phyloP scores from a whole-genome alignment of 768 basidiomycete species.

The Lactarius quietus region DNA sequence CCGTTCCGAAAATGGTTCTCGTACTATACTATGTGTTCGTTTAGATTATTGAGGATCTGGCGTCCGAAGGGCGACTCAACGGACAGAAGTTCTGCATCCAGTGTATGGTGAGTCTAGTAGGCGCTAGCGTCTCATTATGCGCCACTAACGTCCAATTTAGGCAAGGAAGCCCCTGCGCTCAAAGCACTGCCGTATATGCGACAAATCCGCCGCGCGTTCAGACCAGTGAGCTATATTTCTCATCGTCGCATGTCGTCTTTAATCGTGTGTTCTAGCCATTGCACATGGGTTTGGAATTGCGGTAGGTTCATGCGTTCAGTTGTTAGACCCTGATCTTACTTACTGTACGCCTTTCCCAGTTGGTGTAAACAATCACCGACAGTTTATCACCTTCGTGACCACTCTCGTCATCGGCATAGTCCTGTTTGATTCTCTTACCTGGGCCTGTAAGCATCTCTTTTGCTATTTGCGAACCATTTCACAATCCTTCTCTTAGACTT shows the following conservation, averaged over 20 bases:
- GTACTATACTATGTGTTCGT: not conserved
- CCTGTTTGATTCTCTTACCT: slow-evolving; percentile 80
- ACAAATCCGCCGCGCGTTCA: slow-evolving; percentile 82
- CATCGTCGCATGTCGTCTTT: slow-evolving; percentile 7
- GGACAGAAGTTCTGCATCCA: slow-evolving; percentile 96
- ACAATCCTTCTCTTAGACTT: slow-evolving; percentile 45
- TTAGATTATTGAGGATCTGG: slow-evolving; percentile 87
- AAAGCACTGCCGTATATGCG: slow-evolving; percentile 92
- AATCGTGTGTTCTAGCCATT: slow-evolving; percentile 57
- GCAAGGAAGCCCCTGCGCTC: slow-evolving; percentile 88
- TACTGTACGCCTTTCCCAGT: slow-evolving; percentile 49
- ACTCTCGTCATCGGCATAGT: slow-evolving; percentile 79
- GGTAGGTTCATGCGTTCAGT: slow-evolving; percentile 46
- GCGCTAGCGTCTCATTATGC: not conserved
- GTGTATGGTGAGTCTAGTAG: slow-evolving; percentile 67
- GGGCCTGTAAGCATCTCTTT: slow-evolving; percentile 61
- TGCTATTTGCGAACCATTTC: slow-evolving; percentile 2
- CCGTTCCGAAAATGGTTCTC: not conserved
- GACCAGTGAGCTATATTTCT: slow-evolving; percentile 70
- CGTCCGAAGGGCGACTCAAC: slow-evolving; percentile 83
- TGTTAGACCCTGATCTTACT: not conserved
- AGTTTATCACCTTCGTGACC: slow-evolving; percentile 87
- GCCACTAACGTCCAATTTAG: slow-evolving; percentile 34
- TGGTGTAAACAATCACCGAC: slow-evolving; percentile 90
- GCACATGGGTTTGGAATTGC: slow-evolving; percentile 99